Evolutionary conservation across 2,329 filamentous ascomycete genomes (phyloP).

Genomic region (Pseudogymnoascus sp.): DNA sequence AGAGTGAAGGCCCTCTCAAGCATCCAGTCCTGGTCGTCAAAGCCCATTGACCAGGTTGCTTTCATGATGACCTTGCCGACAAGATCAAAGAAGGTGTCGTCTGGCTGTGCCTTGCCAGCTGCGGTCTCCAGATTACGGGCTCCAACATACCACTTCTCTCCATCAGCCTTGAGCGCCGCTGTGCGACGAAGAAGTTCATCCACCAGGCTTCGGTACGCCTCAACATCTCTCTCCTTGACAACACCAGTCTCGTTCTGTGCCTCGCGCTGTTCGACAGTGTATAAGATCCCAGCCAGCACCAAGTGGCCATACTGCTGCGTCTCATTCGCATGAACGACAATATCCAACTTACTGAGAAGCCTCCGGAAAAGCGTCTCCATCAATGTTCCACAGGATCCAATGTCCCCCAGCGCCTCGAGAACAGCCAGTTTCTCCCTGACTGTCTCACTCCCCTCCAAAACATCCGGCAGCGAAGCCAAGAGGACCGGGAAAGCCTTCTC

Average conservation of each 20-base stretch:
- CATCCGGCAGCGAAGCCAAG: constrained; percentile 19
- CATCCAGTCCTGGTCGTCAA: not conserved
- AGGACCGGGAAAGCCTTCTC: constrained; percentile 20
- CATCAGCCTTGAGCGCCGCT: not conserved
- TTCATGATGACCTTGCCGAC: constrained; percentile 18
- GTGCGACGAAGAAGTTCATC: not conserved
- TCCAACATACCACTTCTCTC: not conserved
- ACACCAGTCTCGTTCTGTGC: not conserved
- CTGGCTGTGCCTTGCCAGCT: not conserved
- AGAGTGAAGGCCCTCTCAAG: not conserved
- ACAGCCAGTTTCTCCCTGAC: constrained; percentile 10
- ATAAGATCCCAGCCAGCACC: not conserved
- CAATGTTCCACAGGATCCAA: not conserved
- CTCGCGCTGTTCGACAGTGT: not conserved
- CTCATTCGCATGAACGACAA: not conserved
- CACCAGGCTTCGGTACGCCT: not conserved
- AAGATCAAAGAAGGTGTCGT: constrained; percentile 14
- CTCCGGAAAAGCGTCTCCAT: not conserved
- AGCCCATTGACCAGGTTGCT: not conserved
- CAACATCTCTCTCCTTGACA: not conserved
- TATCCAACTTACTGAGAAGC: constrained; percentile 6
- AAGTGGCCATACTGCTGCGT: not conserved
- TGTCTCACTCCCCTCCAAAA: constrained; percentile 6
- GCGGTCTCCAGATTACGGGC: not conserved
- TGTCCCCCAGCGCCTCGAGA: not conserved